Evolutionary conservation across 2,329 filamentous ascomycete species (phyloP), one percentile per base, ranked within the genome.

Genomic region (Penicillium decumbens): DNA sequence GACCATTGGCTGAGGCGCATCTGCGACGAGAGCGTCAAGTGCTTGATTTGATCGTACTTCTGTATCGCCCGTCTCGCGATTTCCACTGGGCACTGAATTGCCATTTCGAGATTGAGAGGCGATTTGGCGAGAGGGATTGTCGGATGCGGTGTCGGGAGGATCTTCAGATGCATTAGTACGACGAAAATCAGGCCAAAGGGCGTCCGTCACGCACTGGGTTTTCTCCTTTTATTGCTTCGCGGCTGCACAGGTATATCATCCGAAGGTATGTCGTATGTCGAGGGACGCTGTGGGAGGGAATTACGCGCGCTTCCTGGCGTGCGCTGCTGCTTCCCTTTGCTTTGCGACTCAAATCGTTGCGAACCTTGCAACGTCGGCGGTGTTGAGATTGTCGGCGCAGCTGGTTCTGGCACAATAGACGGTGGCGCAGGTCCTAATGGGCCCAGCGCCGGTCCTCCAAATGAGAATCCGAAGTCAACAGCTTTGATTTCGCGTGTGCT

Each of bases 391-490:
- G 58, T 45, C 35, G 59, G 50, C 41, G 51, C 54, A 24, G 51
- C 50, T 20, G 60, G 47, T 38, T 53, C 55, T 39, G 60, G 48
- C 33, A 52, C 46, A 32, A 52, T 50, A 35, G 55, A 47, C 46
- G 57, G 60, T n/a, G 59, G 61, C 46, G 58, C 50, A 38, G 71
- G 56, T 15, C 60, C 55, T 32, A 58, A 49, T 10, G 59, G 39
- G 9, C 54, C 54, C 33, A 60, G 45, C 12, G 57, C 58, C 24
- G 68, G 59, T 9, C 50, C 58, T 37, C 71, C 72, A 58, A 77
- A 73, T 0, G 73, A 72, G 57, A 80, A 78, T 13, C 74, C 76
- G 57, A 80, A 80, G 54, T 76, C 71, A 3, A 76, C 70, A 47
- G 69, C 73, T 60, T 69, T 76, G 47, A 72, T 65, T 53, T 74